Evolutionary conservation across 306 rosid species (phyloP).

Genomic region (Dryas octopetala): DNA sequence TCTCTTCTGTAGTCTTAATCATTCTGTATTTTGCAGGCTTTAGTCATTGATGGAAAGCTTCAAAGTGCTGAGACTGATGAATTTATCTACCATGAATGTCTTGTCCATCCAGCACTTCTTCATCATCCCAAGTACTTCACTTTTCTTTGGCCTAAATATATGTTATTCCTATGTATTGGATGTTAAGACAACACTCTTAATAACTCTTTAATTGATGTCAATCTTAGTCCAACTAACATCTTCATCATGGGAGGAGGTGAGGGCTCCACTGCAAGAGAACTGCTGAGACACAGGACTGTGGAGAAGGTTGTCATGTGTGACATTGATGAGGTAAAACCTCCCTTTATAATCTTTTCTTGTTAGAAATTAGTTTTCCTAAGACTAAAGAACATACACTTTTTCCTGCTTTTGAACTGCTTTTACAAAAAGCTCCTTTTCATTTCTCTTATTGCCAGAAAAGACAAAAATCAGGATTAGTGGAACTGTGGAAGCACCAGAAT

Average conservation of each 20-base stretch:
- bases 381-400: background rate
- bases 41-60: slow-evolving; percentile 96
- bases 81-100: slow-evolving; percentile 94
- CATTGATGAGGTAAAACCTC: slow-evolving; percentile 71
- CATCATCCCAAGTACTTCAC: slow-evolving; percentile 71
- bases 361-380: background rate
- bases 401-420: slow-evolving; percentile 6
- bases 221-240: slow-evolving; percentile 62
- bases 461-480: background rate
- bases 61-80: slow-evolving; percentile 98
- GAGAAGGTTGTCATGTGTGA: slow-evolving; percentile 95
- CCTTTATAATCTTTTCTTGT: background rate
- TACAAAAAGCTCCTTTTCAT: background rate
- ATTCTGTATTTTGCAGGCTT: slow-evolving; percentile 47
- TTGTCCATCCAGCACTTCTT: slow-evolving; percentile 89
- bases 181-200: background rate
- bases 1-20: background rate
- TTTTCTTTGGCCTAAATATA: background rate
- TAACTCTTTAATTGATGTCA: background rate
- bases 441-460: background rate
- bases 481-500: background rate
- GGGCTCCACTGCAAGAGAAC: slow-evolving; percentile 97
- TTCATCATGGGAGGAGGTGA: slow-evolving; percentile 99
- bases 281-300: slow-evolving; percentile 76
- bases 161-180: background rate